Evolutionary conservation across 371 early-diverging fungal species (phyloP), one percentile per base, ranked within the genome.

Genomic region (Zopfochytrium polystomum): DNA sequence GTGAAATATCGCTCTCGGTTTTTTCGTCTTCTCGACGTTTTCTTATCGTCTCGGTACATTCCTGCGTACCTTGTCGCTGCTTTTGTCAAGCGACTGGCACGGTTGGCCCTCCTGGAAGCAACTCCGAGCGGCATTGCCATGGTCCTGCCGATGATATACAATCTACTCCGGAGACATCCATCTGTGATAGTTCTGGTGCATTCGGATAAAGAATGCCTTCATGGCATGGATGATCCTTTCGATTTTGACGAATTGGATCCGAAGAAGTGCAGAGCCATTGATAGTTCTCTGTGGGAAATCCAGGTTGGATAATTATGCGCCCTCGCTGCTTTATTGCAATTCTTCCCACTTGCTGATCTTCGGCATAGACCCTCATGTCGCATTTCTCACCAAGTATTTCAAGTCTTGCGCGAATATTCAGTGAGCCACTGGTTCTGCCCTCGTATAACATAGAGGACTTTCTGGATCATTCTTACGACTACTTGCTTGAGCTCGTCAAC

Each of bases 211-310:
- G 38, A 22, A 2, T 23, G n/a, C 48, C 31, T 25, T 7, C 32
- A 20, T 58, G 29, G 44, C 7, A 31, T 11, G 31, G 32, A 20
- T 23, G 97, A 96, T 65, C 82, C 85, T 1, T 96, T 84, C 65
- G 67, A 79, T 47, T 74, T 82, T 54, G 63, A 76, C 2, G 85
- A 87, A 56, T 48, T 65, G 3, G 86, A 95, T 65, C 94, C 92
- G 6, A 84, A 84, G 61, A 83, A 90, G 60, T 82, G 80, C 58
- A 71, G 78, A n/a, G 96, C 96, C 0, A 62, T 92, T 3, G 84
- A 90, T 29, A 91, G 91, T 59, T 92, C 91, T 6, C 73, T 96
- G 52, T 96, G 97, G 97, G 97, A 96, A 71, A 56, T 96, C 23
- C 62, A 60, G 49, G 57, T 62, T 55, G 23, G 29, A 46, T 11